Base-by-base conservation (phyloP, 306 rosid genomes). In the Fagus crenata region DNA sequence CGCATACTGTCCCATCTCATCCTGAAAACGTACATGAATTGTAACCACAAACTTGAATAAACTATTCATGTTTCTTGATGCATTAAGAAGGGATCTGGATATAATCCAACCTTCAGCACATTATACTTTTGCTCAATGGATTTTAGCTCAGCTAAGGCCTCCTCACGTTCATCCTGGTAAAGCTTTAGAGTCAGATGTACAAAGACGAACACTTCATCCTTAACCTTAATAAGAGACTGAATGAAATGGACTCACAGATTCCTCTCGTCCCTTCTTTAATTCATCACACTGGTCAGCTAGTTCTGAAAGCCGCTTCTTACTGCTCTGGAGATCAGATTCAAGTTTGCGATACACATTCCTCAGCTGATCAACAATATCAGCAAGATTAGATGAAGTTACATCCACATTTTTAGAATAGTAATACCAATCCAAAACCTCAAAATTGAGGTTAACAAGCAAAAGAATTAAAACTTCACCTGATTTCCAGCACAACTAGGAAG, bases 401-500 rank as follows among this genome's bases (percentile, higher is more conserved):
- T 40, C 43, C n/a, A 65, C 56, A 75, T 55, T 67, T 36, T 8
- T 36, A 72, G 61, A 60, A 65, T 13, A 36, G 3, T 59, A 39
- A 67, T 28, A 80, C 74, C 71, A 72, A 55, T 68, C 3, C 7
- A 53, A 86, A 63, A 67, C 76, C 60, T 58, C 68, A 84, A 41
- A 69, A 65, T 14, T 65, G 49, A 71, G 63, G 42, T 42, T 6
- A 56, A 18, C 39, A 39, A 6, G 70, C 15, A 56, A 79, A 73
- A 18, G n/a, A 60, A 76, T 40, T 46, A 28, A 63, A 78, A 79
- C 56, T 64, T 83, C 81, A 92, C 98, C 97, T 92, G 98, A 85
- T 95, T 95, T 73, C 97, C 97, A 77, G 97, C 98, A 60, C 91
- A 88, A 87, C 97, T 95, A 73, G 97, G 98, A 81, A 95, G 91